Evolutionary conservation across 805 yeast species (phyloP).

Genomic region (Pichia occidentalis): DNA sequence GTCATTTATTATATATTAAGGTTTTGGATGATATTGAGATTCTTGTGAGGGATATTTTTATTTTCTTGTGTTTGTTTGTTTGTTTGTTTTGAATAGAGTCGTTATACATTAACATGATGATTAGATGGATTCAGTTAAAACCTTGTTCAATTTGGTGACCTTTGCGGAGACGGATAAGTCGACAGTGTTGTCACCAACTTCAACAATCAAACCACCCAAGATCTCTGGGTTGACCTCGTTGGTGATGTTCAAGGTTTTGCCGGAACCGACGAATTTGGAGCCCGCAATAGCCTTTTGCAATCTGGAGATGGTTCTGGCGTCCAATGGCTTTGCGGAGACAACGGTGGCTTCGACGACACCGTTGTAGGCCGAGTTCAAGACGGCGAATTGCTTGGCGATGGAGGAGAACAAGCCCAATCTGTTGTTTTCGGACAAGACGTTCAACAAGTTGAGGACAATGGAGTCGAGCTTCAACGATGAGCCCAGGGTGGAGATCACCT

Average conservation of each 20-base stretch:
- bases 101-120: too few species aligned
- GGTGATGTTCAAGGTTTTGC: slow-evolving; percentile 76
- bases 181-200: slow-evolving; percentile 94
- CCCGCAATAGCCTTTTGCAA: slow-evolving; percentile 70
- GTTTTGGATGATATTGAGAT: too few species aligned
- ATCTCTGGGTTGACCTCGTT: slow-evolving; percentile 85
- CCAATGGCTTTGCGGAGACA: slow-evolving; percentile 81
- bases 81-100: too few species aligned
- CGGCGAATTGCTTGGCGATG: slow-evolving; percentile 64
- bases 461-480: slow-evolving; percentile 49
- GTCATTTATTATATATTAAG: too few species aligned
- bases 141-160: slow-evolving; percentile 83
- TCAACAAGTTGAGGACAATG: slow-evolving; percentile 71
- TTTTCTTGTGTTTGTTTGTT: too few species aligned
- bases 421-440: slow-evolving; percentile 89
- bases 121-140: slow-evolving; percentile 81
- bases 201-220: slow-evolving; percentile 92
- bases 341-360: slow-evolving; percentile 92
- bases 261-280: slow-evolving; percentile 77
- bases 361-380: slow-evolving; percentile 79
- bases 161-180: slow-evolving; percentile 83
- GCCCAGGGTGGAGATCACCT: slow-evolving; percentile 57
- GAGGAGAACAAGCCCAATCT: slow-evolving; percentile 66
- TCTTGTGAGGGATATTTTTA: too few species aligned
- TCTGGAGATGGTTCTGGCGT: slow-evolving; percentile 69